Evolutionary conservation across 192 early-diverging fungal species (phyloP).

Genomic region (Geosiphon pyriformis): DNA sequence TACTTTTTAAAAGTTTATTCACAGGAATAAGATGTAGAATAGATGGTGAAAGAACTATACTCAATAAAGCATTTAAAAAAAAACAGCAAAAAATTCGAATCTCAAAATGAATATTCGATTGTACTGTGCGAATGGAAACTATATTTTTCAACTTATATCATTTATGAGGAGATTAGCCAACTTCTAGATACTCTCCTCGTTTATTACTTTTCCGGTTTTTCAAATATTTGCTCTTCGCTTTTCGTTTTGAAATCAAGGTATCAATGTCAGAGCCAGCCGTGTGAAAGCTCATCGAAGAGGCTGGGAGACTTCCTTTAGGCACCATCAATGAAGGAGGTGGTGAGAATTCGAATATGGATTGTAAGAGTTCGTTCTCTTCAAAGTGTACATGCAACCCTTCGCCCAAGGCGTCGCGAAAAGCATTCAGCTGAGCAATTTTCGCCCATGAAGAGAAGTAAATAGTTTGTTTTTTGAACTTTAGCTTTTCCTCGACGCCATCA

Average conservation of each 20-base stretch:
- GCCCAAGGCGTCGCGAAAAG: conserved; percentile 3
- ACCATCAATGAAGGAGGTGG: not conserved
- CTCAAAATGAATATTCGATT: no score
- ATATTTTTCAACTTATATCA: no score
- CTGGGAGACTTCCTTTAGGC: not conserved
- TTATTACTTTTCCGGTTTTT: conserved; percentile 11
- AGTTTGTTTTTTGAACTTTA: conserved; percentile 22
- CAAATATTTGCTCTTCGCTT: conserved; percentile 4
- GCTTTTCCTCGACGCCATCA: not conserved
- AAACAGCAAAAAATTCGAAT: no score
- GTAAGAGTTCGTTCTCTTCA: conserved; percentile 8
- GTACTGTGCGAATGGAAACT: no score
- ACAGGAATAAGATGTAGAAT: no score
- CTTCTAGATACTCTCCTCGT: conserved; percentile 5
- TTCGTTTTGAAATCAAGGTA: conserved; percentile 3
- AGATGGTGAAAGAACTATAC: no score
- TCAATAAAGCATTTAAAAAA: no score
- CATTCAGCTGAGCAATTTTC: conserved; percentile 12
- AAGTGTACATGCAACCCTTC: conserved; percentile 19
- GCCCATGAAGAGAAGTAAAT: conserved; percentile 17
- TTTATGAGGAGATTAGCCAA: no score
- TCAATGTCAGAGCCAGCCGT: conserved; percentile 21
- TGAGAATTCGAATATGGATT: conserved; percentile 11
- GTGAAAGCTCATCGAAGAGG: conserved; percentile 15
- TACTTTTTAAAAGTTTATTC: no score